These are phyloP conservation scores for Podospora conica DNA, from an alignment of 495 filamentous ascomycete species.

Conservation along the genomic window DNA sequence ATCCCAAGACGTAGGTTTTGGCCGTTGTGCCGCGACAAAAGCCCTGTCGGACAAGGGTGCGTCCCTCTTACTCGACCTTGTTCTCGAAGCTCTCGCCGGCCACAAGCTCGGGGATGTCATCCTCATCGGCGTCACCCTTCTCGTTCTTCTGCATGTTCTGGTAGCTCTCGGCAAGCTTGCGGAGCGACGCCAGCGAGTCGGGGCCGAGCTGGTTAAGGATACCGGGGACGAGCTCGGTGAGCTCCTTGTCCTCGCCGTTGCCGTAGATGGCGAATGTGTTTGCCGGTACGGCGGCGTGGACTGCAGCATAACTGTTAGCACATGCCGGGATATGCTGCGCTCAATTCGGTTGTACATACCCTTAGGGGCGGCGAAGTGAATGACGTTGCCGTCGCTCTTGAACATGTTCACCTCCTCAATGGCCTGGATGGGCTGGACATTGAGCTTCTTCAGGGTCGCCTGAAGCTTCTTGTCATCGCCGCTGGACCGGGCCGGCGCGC, in stretches of 20 bases:
- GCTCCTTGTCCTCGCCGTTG: conserved; percentile 97
- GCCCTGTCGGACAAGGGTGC: neutral
- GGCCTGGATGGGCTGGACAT: conserved; percentile 93
- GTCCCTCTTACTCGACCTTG: conserved; percentile 73
- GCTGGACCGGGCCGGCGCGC: conserved; percentile 81
- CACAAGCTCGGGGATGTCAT: conserved; percentile 93
- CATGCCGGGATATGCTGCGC: neutral
- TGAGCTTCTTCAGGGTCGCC: conserved; percentile 87
- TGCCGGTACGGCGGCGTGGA: conserved; percentile 90
- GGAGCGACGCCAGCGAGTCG: conserved; percentile 93
- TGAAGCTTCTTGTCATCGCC: conserved; percentile 99
- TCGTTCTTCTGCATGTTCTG: conserved; percentile 98
- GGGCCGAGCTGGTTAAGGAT: conserved; percentile 99
- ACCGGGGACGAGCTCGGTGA: conserved; percentile 96
- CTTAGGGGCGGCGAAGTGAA: conserved; percentile 96
- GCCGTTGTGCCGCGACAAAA: conserved; percentile 11
- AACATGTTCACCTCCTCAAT: conserved; percentile 99
- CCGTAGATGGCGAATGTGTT: conserved; percentile 99
- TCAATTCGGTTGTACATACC: conserved; percentile 51
- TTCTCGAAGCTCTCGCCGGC: conserved; percentile 95
- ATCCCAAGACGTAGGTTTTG: neutral
- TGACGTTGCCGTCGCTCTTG: conserved; percentile 99
- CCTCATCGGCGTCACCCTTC: conserved; percentile 66
- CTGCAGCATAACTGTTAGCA: conserved; percentile 40
- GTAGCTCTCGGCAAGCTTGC: conserved; percentile 98